Percentiles rank a stretch among this genome's conserved stretches.
These are phyloP conservation scores for Trichoderma sp. DNA, from an alignment of 2,329 filamentous ascomycete genomes.

Conservation along the genomic window DNA sequence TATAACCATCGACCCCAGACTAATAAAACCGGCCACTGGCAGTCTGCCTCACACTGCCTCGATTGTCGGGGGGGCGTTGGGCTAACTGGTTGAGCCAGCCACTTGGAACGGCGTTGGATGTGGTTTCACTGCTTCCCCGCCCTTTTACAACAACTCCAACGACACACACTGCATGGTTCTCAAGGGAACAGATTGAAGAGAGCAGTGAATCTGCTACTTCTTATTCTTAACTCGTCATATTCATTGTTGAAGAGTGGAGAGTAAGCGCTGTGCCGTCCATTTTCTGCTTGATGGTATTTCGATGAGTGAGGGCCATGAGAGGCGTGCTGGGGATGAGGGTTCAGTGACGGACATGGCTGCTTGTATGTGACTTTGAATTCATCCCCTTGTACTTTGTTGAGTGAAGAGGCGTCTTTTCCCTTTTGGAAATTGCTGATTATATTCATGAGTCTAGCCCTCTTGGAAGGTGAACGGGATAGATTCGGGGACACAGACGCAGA, in stretches of 20 bases:
- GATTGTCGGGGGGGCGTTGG: background rate
- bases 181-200: background rate
- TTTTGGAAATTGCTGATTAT: background rate
- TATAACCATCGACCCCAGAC: no score
- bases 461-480: background rate
- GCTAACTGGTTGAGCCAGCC: background rate
- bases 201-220: no score
- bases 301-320: background rate
- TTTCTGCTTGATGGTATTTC: background rate
- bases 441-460: background rate
- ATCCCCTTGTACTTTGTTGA: no score
- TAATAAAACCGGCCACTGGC: no score
- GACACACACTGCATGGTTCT: no score
- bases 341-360: background rate
- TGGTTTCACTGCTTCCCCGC: no score
- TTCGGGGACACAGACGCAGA: background rate
- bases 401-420: background rate
- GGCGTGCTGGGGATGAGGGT: background rate
- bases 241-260: no score
- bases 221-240: background rate
- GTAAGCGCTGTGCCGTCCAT: no score
- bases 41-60: constrained; percentile 9
- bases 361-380: background rate
- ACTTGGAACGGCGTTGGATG: no score
- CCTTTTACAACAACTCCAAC: no score